Evolutionary conservation across 208 protist genomes (phyloP).

Genomic region (Leishmania tarentolae): DNA sequence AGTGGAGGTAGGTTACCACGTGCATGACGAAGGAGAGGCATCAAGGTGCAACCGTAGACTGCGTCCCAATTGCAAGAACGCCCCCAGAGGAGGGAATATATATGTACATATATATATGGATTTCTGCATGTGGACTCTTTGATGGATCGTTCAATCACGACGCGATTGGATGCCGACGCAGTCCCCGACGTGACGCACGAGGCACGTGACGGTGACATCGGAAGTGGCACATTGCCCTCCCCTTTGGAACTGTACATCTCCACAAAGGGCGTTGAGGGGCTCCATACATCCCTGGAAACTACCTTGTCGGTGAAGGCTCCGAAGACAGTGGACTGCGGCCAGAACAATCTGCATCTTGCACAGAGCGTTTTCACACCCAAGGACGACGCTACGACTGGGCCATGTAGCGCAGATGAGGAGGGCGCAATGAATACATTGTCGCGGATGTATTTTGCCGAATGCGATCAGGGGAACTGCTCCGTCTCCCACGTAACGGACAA

Average conservation of each 20-base stretch:
- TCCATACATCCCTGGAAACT: neutral
- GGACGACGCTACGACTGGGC: neutral
- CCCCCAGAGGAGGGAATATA: neutral
- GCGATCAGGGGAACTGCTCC: neutral
- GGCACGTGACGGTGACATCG: too few relatives aligned
- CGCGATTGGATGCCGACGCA: neutral
- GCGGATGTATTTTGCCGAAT: neutral
- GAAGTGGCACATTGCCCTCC: neutral
- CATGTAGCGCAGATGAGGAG: constrained; percentile 15
- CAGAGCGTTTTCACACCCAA: neutral
- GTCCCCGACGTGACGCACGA: too few relatives aligned
- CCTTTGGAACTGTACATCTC: neutral
- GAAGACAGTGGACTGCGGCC: neutral
- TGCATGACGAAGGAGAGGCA: neutral
- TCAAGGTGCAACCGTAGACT: neutral
- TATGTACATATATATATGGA: neutral
- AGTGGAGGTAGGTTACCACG: neutral
- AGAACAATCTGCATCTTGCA: constrained; percentile 6
- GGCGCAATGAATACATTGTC: neutral
- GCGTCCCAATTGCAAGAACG: neutral
- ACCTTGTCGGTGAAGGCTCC: neutral
- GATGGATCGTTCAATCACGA: neutral
- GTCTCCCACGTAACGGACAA: neutral
- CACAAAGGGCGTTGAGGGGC: neutral
- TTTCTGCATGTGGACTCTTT: neutral